Evolutionary conservation across 2,329 filamentous ascomycete species (phyloP).

Genomic region (Alternaria sp.): DNA sequence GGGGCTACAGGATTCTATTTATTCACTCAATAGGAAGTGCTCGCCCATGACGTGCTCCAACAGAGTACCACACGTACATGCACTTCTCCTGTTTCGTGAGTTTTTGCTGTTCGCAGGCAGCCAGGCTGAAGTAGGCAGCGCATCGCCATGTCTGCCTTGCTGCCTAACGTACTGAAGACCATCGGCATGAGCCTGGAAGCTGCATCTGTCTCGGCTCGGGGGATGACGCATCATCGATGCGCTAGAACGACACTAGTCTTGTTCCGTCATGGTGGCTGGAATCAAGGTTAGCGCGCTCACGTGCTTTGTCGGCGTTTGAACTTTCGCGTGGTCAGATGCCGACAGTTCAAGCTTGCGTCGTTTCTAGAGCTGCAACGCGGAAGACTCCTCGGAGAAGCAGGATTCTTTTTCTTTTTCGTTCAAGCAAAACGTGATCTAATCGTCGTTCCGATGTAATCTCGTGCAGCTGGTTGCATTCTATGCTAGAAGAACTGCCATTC

Average conservation of each 20-base stretch:
- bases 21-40: background rate
- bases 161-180: conserved; percentile 9
- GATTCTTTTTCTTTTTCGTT: fast-evolving
- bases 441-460: background rate
- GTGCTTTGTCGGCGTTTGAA: conserved; percentile 27
- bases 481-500: background rate
- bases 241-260: background rate
- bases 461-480: background rate
- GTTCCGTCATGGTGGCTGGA: background rate
- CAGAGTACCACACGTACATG: background rate
- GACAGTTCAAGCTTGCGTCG: background rate
- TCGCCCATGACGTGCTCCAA: background rate
- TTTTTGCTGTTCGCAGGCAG: too few species aligned
- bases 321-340: conserved; percentile 15
- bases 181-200: conserved; percentile 2
- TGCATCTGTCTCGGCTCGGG: conserved; percentile 5
- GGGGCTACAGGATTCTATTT: background rate
- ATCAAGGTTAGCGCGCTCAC: conserved; percentile 11
- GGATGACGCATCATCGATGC: background rate
- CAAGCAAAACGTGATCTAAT: fast-evolving
- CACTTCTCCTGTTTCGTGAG: background rate
- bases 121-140: conserved; percentile 8
- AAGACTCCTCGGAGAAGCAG: background rate
- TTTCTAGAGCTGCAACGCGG: background rate
- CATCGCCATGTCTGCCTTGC: conserved; percentile 11